Conservation (phyloP, 306 rosid genomes). For the Gastrolobium bilobum region DNA sequence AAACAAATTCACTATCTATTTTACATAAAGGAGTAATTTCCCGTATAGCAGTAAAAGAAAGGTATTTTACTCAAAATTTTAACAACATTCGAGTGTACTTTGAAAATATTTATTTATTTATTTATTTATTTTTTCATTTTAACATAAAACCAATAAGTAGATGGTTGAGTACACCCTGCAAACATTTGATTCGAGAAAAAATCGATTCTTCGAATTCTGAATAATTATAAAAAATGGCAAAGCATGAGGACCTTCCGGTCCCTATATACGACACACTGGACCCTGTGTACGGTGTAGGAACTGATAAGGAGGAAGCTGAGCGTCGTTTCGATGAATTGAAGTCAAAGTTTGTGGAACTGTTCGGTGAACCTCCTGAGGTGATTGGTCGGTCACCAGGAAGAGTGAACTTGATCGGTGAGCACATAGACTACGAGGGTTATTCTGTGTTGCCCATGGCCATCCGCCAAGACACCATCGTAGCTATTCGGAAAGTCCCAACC, state of each 20-base stretch:
- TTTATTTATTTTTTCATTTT: too few relatives aligned
- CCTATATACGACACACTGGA: constrained; percentile 60
- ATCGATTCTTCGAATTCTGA: background rate
- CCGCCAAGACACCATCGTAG: constrained; percentile 77
- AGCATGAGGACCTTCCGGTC: constrained; percentile 72
- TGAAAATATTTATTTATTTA: too few relatives aligned
- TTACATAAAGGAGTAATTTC: too few relatives aligned
- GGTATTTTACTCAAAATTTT: too few relatives aligned
- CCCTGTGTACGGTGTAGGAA: constrained; percentile 64
- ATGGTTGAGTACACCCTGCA: too few relatives aligned
- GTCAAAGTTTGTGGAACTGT: constrained; percentile 59
- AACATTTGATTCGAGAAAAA: too few relatives aligned
- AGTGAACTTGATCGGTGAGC: constrained; percentile 89
- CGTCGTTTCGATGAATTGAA: constrained; percentile 60
- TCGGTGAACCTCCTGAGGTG: constrained; percentile 61
- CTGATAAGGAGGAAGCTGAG: constrained; percentile 68
- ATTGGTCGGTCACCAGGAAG: constrained; percentile 83
- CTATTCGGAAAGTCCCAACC: constrained; percentile 55
- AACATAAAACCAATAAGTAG: too few relatives aligned
- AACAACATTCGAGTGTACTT: too few relatives aligned
- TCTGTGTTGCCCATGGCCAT: constrained; percentile 91
- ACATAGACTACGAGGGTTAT: constrained; percentile 84
- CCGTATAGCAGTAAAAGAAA: too few relatives aligned
- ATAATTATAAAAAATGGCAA: constrained; percentile 51
- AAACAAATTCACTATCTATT: too few relatives aligned